Evolutionary conservation across 2,329 filamentous ascomycete species (phyloP).

Genomic region (Fusarium verticillioides): DNA sequence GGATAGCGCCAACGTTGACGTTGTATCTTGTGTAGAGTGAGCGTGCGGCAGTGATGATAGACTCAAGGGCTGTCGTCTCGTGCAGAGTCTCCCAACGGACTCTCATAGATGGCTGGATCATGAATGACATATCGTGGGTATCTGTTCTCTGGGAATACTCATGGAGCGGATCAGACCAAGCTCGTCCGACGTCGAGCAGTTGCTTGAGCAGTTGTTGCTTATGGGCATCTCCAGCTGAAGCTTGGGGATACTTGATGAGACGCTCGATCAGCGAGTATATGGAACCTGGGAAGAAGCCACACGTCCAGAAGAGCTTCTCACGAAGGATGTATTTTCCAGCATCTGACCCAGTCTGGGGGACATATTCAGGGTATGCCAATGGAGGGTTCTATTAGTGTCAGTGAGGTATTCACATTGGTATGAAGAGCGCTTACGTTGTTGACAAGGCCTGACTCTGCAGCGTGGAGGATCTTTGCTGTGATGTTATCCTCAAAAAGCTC

Average conservation of each 20-base stretch:
- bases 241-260: slow-evolving; percentile 46
- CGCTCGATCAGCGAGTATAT: slow-evolving; percentile 51
- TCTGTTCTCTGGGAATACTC: slow-evolving; percentile 53
- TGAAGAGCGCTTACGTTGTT: slow-evolving; percentile 16
- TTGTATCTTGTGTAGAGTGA: slow-evolving; percentile 57
- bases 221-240: slow-evolving; percentile 17
- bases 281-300: slow-evolving; percentile 54
- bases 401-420: accelerated
- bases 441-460: slow-evolving; percentile 15
- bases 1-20: slow-evolving; percentile 56
- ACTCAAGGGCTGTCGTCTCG: slow-evolving; percentile 51
- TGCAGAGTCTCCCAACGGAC: slow-evolving; percentile 60
- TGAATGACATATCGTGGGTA: slow-evolving; percentile 66
- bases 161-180: slow-evolving; percentile 52
- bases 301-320: slow-evolving; percentile 50
- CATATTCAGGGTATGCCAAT: slow-evolving; percentile 37
- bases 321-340: slow-evolving; percentile 35
- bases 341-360: slow-evolving; percentile 27
- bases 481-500: slow-evolving; percentile 38
- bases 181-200: slow-evolving; percentile 33
- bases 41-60: slow-evolving; percentile 57
- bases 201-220: slow-evolving; percentile 39
- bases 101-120: slow-evolving; percentile 61
- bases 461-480: slow-evolving; percentile 32
- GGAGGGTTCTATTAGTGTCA: slow-evolving; percentile 28